Evolutionary conservation across 78 protist species (phyloP).

Genomic region (Trichosphaerium sp.): DNA sequence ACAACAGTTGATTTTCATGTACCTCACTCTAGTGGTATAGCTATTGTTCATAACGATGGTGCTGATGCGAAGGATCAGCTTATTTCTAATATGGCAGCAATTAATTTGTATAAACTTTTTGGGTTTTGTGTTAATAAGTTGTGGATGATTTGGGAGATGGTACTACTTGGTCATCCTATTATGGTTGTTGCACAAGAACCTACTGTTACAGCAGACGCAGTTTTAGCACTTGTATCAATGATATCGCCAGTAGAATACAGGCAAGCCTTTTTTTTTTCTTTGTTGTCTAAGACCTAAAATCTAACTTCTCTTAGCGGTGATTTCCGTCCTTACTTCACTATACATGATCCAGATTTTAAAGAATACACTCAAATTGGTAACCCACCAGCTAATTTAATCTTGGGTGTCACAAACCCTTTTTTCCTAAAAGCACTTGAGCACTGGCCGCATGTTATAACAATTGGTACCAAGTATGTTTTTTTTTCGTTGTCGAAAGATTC

Average conservation of each 20-base stretch:
- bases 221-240: slow-evolving; percentile 35
- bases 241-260: slow-evolving; percentile 33
- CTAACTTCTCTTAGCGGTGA: no score
- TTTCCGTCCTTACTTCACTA: slow-evolving; percentile 65
- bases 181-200: slow-evolving; percentile 42
- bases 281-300: no score
- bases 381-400: slow-evolving; percentile 22
- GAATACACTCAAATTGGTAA: slow-evolving; percentile 1
- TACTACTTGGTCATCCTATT: slow-evolving; percentile 41
- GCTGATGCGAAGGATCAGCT: slow-evolving; percentile 14
- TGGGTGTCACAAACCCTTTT: slow-evolving; percentile 66
- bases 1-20: slow-evolving; percentile 36
- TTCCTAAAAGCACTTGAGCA: slow-evolving; percentile 43
- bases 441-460: slow-evolving; percentile 48
- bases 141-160: slow-evolving; percentile 65
- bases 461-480: slow-evolving; percentile 14
- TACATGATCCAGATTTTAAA: slow-evolving; percentile 53
- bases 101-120: slow-evolving; percentile 26
- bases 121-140: slow-evolving; percentile 10
- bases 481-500: neutral
- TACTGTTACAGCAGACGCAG: slow-evolving; percentile 27
- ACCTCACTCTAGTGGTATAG: slow-evolving; percentile 26
- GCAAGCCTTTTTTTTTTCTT: no score
- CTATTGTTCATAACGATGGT: slow-evolving; percentile 34
- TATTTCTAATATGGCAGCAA: slow-evolving; percentile 23